Evolutionary conservation across 495 filamentous ascomycete genomes (phyloP), one percentile per base, ranked within the genome.

Genomic region (Evansstolkia leycettana): DNA sequence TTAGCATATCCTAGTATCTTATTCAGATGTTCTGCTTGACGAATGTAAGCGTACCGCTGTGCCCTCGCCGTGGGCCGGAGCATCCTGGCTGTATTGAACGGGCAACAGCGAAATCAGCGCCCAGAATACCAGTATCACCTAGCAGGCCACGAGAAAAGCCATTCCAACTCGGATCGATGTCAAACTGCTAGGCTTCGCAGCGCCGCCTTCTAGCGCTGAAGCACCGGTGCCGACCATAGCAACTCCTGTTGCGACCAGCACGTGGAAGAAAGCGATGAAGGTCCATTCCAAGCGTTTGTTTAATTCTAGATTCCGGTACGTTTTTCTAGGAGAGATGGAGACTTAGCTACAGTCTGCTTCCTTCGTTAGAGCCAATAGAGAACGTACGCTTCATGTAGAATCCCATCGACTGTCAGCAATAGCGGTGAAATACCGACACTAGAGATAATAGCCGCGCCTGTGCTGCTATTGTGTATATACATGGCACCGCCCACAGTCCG

Each of bases 391-490:
- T 67, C 61, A 30, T 62, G 57, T 0, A 67, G 43, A 19, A 65
- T 37, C 1, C 60, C 57, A 41, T 45, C 46, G 4, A 40, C 31
- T 1, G 51, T 54, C 13, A 65, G 49, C n/a, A 69, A 45, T 5
- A 69, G 43, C 11, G 65, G 63, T 1, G 60, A 63, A 3, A 67
- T 38, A 3, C 65, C 65, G 27, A 69, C 54, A 24, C 54, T 60
- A 1, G 50, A 47, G 10, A 69, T 49, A 8, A 65, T 45, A 15
- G 48, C 40, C n/a, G n/a, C n/a, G 5, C 58, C 60, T 8, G 46
- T 47, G 6, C 46, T 28, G 15, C 37, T 45, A 19, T 41, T 39
- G 13, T 49, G 37, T 2, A 62, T 33, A 14, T 50, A 45, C 10
- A 66, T 32, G 7, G 40, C 63, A 15, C 50, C 52, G 1, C 60